Percentiles rank a stretch among this genome's conserved stretches.
Evolutionary conservation across 2,329 filamentous ascomycete genomes (phyloP).

Genomic region (Aspergillus ruber): DNA sequence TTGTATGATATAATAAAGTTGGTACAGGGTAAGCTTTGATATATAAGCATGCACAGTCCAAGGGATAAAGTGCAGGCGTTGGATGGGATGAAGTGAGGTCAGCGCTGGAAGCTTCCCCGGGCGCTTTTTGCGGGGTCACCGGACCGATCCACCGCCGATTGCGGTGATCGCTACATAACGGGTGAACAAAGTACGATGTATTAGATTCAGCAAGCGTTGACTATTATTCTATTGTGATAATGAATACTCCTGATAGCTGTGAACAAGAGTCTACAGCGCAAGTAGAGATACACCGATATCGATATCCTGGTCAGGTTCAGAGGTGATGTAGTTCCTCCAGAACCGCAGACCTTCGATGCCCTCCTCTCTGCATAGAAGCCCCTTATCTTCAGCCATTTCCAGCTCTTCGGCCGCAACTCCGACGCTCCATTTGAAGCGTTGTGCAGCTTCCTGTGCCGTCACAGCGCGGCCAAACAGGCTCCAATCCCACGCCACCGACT

Average conservation of each 20-base stretch:
- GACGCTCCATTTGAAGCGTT: conserved; percentile 92
- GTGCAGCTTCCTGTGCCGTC: conserved; percentile 81
- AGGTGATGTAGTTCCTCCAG: conserved; percentile 67
- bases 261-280: neutral
- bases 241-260: neutral
- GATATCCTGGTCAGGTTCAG: conserved; percentile 1
- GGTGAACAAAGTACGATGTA: neutral
- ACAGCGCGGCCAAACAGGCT: conserved; percentile 72
- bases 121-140: neutral
- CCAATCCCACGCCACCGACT: conserved; percentile 70
- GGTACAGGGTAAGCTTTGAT: neutral
- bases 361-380: conserved; percentile 82
- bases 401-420: conserved; percentile 93
- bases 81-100: neutral
- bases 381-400: conserved; percentile 92
- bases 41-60: neutral
- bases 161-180: neutral
- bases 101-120: neutral
- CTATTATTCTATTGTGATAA: too few relatives aligned
- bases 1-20: neutral
- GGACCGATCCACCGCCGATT: neutral
- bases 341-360: conserved; percentile 85
- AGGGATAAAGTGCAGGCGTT: neutral
- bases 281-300: neutral
- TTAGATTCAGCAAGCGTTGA: too few relatives aligned